phyloP scores from a whole-genome alignment of 2,329 filamentous ascomycete species.

The Trichoderma sp. region DNA sequence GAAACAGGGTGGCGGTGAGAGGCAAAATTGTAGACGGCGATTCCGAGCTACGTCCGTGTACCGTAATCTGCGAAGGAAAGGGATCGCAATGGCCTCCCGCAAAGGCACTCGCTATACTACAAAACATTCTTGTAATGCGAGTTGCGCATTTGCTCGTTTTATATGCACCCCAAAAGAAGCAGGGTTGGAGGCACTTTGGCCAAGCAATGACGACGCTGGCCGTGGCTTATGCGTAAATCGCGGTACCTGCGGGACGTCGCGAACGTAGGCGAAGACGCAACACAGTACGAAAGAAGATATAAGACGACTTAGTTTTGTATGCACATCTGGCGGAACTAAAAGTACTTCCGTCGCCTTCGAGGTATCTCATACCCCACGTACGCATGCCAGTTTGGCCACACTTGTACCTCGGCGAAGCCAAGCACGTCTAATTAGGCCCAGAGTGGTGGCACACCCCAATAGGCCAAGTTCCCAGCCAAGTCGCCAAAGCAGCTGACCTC shows the following conservation, averaged over 20 bases:
- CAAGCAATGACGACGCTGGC: constrained; percentile 24
- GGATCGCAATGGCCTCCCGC: no score
- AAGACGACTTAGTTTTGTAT: neutral
- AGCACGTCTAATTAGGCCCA: neutral
- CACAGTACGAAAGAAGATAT: neutral
- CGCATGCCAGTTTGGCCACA: neutral
- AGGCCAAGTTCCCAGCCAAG: constrained; percentile 16
- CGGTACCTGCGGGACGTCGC: neutral
- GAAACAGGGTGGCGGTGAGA: constrained; percentile 14
- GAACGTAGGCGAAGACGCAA: neutral
- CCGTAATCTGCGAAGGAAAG: neutral
- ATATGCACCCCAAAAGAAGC: neutral
- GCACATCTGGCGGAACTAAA: accelerated
- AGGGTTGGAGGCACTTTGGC: neutral
- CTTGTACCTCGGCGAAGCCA: constrained; percentile 7
- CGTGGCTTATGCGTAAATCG: constrained; percentile 18
- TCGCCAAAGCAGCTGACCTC: constrained; percentile 26
- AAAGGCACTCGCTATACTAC: neutral
- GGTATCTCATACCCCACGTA: constrained; percentile 23
- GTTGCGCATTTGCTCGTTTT: neutral
- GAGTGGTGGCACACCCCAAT: constrained; percentile 12
- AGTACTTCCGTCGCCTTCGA: neutral
- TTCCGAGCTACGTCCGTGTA: neutral
- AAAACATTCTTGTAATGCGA: neutral
- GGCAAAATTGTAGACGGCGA: neutral